Base-by-base conservation (phyloP, 129 eudicot genomes). In the Tagetes patula region DNA sequence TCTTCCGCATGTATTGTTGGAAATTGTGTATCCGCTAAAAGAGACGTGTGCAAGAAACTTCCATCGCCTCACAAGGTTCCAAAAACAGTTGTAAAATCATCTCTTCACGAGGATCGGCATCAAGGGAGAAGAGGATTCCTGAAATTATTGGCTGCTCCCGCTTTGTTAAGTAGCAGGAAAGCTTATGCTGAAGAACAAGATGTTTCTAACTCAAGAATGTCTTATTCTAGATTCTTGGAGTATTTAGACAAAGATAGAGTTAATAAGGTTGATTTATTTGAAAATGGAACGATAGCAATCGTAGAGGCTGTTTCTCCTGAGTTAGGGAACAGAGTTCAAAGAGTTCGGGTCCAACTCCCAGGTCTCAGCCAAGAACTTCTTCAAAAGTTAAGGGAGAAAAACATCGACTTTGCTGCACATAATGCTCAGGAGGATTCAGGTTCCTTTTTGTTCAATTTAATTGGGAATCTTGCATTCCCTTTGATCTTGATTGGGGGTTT, bases 351-450 rank as follows among this genome's bases (percentile, higher is more conserved):
- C 37, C 99, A 94, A 72, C 96, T 94, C 69, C 99, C 99, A 1
- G 99, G 99, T 62, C 88, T 94, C 66, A 86, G 91, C 80, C 99
- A 94, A 77, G 99, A 94, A 82, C 93, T 94, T 12, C 96, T 94
- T 54, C 97, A 90, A 81, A 94, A 94, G 82, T 87, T 90, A 50
- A 80, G 97, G 67, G 99, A 94, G 67, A 94, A 94, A 84, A 94
- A 90, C 76, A 90, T 90, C 6, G 99, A 94, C 69, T 94, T 94
- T 83, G 99, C 97, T 7, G 99, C 99, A 52, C 99, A 94, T 70
- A 94, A 94, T 82, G 97, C 96, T 43, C 96, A 90, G 86, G 99
- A 94, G 84, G 99, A 94, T 71, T 90, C 99, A 0, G 99, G 99
- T 56, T 94, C 99, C 38, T 71, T 88, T 58, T 66, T 94, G 74